Percentiles rank a stretch among this genome's conserved stretches.
These are phyloP conservation scores for Chlorella sp. DNA, from an alignment of 139 green algal species.

Conservation along the genomic window DNA sequence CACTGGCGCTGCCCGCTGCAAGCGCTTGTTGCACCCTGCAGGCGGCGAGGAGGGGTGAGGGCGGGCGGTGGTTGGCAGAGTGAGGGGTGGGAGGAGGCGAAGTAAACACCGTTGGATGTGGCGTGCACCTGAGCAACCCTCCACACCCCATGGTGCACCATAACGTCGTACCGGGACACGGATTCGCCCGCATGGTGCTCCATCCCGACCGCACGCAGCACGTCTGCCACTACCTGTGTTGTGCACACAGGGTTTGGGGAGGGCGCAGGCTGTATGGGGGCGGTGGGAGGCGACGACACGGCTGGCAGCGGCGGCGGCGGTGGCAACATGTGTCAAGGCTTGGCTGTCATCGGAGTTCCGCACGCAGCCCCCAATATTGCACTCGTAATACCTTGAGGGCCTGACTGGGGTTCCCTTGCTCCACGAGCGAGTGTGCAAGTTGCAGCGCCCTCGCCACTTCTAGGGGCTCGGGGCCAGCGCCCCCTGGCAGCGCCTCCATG, in stretches of 20 bases:
- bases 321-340: not conserved
- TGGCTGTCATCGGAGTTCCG: not conserved
- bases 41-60: not conserved
- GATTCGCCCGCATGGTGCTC: constrained; percentile 19
- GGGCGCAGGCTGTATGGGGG: not conserved
- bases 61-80: not conserved
- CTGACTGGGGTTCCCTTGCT: not conserved
- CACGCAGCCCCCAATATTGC: not conserved
- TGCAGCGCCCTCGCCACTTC: not conserved
- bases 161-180: too few species aligned
- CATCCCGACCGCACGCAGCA: not conserved
- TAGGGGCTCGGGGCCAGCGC: too few species aligned
- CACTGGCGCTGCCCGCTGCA: constrained; percentile 7
- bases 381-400: not conserved
- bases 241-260: not conserved
- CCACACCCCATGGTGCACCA: not conserved
- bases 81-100: not conserved
- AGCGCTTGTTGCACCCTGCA: constrained; percentile 40
- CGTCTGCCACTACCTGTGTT: not conserved
- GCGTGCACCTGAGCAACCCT: not conserved
- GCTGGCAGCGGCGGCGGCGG: not conserved
- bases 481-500: not conserved
- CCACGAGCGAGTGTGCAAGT: not conserved
- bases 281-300: not conserved
- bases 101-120: too few species aligned